Base-by-base conservation (phyloP, 768 basidiomycete genomes). In the Dentipellis sp. region DNA sequence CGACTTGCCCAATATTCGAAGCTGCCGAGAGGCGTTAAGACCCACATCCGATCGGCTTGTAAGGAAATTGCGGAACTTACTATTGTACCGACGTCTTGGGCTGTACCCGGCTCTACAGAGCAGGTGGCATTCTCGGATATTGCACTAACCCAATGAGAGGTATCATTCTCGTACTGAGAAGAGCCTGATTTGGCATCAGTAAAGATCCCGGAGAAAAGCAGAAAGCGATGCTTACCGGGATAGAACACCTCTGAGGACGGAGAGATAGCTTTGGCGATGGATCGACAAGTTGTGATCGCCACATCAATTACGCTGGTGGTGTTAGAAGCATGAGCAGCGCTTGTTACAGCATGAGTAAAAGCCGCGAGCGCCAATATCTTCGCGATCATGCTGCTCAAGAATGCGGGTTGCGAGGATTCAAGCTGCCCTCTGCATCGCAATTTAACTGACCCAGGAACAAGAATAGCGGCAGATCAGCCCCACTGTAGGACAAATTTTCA, bases 101-200 rank as follows among this genome's bases (percentile, higher is more conserved):
- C 53, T 8, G 53, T 46, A 10, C 40, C 53, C 29, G 29, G 53
- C 37, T 48, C 42, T 35, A 54, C 53, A 11, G 53, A 54, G 35
- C 53, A 54, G 9, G 53, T 22, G 14, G 53, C 46, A 21, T 8
- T 16, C n/a, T n/a, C 42, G 19, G 42, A 45, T 4, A n/a, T 45
- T 17, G 42, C n/a, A 45, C 19, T 17, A 9, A 19, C 42, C 42
- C 42, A 45, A n/a, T 45, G 42, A n/a, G 42, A n/a, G 19, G 9
- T 45, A n/a, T 45, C 42, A 9, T 45, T 19, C 7, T n/a, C 6
- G 19, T 45, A 17, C 12, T 45, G n/a, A 19, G 42, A 19, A 9
- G 42, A 45, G 16, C 42, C 42, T 45, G 42, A 29, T 29, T 29
- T 29, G 29, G 29, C 6, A 29, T 29, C 6, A 29, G 29, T 29